Conservation (phyloP, 768 basidiomycete species). For the Serendipita sp. region DNA sequence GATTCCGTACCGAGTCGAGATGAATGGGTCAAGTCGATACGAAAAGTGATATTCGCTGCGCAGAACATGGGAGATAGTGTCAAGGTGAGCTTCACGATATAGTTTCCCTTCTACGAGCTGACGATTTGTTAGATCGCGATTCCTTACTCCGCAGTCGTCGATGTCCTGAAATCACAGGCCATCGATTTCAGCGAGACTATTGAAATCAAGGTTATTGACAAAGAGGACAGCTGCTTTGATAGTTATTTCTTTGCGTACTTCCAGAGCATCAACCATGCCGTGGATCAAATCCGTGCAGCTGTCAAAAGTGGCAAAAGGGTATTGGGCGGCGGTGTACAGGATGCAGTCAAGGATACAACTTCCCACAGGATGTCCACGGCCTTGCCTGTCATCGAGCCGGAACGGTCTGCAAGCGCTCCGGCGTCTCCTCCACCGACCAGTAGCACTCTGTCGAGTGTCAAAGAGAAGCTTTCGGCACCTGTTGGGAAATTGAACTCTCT, state of each 20-base stretch:
- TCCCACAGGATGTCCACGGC: neutral
- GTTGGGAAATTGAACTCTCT: constrained; percentile 20
- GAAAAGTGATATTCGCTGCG: constrained; percentile 86
- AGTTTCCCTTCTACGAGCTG: neutral
- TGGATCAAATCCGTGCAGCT: constrained; percentile 67
- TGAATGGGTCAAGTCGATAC: constrained; percentile 92
- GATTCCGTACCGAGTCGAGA: constrained; percentile 73
- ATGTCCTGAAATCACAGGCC: constrained; percentile 73
- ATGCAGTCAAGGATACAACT: constrained; percentile 20
- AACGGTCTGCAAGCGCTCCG: constrained; percentile 19
- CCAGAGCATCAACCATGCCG: constrained; percentile 56
- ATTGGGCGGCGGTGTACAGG: constrained; percentile 10
- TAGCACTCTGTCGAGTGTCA: constrained; percentile 36
- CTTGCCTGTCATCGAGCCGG: constrained; percentile 10
- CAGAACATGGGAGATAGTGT: constrained; percentile 95
- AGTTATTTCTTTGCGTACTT: constrained; percentile 96
- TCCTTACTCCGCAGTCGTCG: constrained; percentile 76
- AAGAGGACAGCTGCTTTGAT: constrained; percentile 59
- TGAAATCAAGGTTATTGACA: constrained; percentile 70
- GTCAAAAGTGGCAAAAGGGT: constrained; percentile 30
- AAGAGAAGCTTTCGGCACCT: constrained; percentile 37
- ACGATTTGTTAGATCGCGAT: constrained; percentile 57
- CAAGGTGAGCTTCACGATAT: constrained; percentile 39
- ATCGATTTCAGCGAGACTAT: constrained; percentile 96
- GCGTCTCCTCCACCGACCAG: constrained; percentile 18